Evolutionary conservation across 257 asterid species (phyloP), one percentile per base, ranked within the genome.

Genomic region (Solanum ossicruentum): DNA sequence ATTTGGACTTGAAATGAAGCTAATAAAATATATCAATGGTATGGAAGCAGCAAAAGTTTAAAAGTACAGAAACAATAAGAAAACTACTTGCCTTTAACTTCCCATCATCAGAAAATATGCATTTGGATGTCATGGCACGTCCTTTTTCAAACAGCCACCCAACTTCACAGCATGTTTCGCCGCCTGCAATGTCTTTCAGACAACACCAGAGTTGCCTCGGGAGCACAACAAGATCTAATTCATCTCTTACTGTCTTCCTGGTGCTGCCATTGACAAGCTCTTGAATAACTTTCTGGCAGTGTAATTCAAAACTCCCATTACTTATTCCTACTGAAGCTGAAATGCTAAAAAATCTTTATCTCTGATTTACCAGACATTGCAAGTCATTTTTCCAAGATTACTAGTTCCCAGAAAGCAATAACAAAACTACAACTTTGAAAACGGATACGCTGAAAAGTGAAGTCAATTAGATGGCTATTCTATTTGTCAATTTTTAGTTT

Each of bases 131-230:
- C 85, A 94, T 88, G 66, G 93, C 93, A 49, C 87, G 90, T 60
- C 95, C 98, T 17, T 89, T 85, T 13, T 86, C 95, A 82, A 93
- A 65, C 88, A 96, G 73, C 98, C 99, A 94, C 32, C 99, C 98
- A 10, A 90, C 98, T 82, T 94, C 96, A 80, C 93, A 91, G 71
- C 72, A 88, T 85, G 92, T 90, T 88, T 81, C 92, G 1, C 85
- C 85, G 28, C 81, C 86, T 28, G 82, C 89, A 8, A 65, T 63
- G 51, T 21, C 86, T 84, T 84, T 87, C 69, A 90, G 61, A 4
- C 94, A 94, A 87, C 94, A 94, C 98, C 99, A 96, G 18, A 96
- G 90, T 65, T 93, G 92, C 90, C 89, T 96, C 7, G 99, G 99
- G 49, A 96, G 95, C 63, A 93, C 81, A 85, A 92, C 84, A 61